phyloP scores from a whole-genome alignment of 1,284 basidiomycete genomes.

The Apiotrichum gracile region DNA sequence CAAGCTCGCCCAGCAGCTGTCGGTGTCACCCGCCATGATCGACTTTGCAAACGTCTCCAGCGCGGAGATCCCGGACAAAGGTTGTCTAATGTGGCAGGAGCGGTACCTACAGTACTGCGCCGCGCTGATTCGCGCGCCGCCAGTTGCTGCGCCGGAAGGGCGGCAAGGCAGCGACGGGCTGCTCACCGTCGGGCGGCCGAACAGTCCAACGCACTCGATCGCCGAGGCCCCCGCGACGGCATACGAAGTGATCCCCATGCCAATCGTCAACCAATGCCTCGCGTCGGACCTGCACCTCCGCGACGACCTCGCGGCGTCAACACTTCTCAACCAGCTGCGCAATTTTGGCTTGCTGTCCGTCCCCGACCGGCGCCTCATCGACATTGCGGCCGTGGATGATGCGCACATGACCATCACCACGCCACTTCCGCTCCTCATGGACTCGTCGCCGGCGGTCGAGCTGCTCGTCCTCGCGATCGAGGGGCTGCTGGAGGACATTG shows the following conservation, averaged over 20 bases:
- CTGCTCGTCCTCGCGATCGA: constrained; percentile 65
- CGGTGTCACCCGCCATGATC: constrained; percentile 20
- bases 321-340: constrained; percentile 58
- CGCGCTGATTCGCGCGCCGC: constrained; percentile 30
- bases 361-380: constrained; percentile 20
- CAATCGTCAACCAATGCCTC: constrained; percentile 59
- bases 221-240: constrained; percentile 46
- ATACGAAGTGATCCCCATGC: constrained; percentile 57
- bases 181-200: constrained; percentile 5
- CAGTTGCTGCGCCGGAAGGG: constrained; percentile 7
- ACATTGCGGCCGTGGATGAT: neutral
- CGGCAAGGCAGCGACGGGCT: constrained; percentile 1
- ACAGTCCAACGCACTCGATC: neutral
- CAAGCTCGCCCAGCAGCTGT: constrained; percentile 35
- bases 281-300: constrained; percentile 56
- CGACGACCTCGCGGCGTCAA: constrained; percentile 53
- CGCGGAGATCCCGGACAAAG: constrained; percentile 9
- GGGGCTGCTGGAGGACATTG: constrained; percentile 60
- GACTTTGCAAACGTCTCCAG: constrained; percentile 21
- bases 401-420: constrained; percentile 43
- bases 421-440: constrained; percentile 62
- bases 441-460: constrained; percentile 65
- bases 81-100: constrained; percentile 59
- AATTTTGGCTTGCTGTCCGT: constrained; percentile 57
- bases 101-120: constrained; percentile 55